phyloP scores from a whole-genome alignment of 176 grass and related monocot genomes.

The Themeda triandra region DNA sequence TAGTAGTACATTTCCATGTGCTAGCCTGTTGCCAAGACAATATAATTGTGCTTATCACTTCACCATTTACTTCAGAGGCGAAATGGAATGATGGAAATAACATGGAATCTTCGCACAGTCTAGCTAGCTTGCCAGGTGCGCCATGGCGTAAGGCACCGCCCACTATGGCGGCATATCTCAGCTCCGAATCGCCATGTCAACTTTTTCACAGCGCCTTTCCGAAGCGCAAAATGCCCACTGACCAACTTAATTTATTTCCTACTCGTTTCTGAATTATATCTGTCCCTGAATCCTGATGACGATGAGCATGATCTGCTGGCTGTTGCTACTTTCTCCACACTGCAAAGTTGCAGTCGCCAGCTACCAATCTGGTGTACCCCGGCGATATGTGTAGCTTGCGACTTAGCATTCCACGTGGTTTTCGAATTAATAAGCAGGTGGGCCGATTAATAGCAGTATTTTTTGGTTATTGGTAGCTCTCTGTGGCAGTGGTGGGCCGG shows the following conservation, averaged over 20 bases:
- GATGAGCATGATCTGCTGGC: background rate
- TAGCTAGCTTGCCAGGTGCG: constrained; percentile 1
- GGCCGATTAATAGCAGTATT: background rate
- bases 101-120: background rate
- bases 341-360: constrained; percentile 12
- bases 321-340: constrained; percentile 18
- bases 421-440: background rate
- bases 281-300: background rate
- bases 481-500: background rate
- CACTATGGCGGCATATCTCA: constrained; percentile 2
- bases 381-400: background rate
- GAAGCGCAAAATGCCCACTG: background rate
- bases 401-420: constrained; percentile 13
- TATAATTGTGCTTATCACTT: background rate
- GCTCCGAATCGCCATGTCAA: background rate
- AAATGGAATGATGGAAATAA: background rate
- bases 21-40: background rate
- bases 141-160: constrained; percentile 13
- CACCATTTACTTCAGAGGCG: background rate
- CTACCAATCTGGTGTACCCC: background rate
- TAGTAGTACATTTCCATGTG: background rate
- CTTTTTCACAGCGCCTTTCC: constrained; percentile 1
- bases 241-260: background rate
- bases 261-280: constrained; percentile 5
- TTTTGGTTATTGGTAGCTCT: background rate